These are phyloP conservation scores for Luzula sylvatica DNA, from an alignment of 176 grass and related monocot species.

Conservation along the genomic window DNA sequence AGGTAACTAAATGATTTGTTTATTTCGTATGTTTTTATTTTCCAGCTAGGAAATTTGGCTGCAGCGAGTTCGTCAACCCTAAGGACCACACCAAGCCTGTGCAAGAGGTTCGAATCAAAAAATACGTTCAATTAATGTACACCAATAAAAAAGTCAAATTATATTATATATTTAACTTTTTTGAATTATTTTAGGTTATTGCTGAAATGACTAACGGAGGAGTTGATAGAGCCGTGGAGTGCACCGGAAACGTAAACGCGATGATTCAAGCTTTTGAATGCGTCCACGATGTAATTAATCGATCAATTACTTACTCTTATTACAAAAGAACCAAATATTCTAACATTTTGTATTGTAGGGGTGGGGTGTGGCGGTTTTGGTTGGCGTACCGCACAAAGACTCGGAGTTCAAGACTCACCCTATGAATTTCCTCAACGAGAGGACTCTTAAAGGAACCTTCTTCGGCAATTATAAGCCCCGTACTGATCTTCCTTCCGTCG, in stretches of 20 bases:
- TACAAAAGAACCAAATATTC: neutral
- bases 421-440: slow-evolving; percentile 67
- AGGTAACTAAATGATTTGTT: neutral
- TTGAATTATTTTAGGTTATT: slow-evolving; percentile 34
- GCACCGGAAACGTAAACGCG: slow-evolving; percentile 65
- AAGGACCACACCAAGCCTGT: slow-evolving; percentile 52
- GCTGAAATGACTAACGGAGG: slow-evolving; percentile 82
- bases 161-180: too few species aligned
- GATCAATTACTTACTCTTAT: neutral
- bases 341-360: slow-evolving; percentile 32
- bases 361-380: slow-evolving; percentile 78
- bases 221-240: slow-evolving; percentile 57
- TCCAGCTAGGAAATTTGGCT: slow-evolving; percentile 76
- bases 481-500: slow-evolving; percentile 57
- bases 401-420: slow-evolving; percentile 67
- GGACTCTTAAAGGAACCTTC: slow-evolving; percentile 83
- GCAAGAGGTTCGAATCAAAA: slow-evolving; percentile 36
- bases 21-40: neutral
- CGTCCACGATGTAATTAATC: slow-evolving; percentile 59
- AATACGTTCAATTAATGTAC: neutral
- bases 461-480: slow-evolving; percentile 77
- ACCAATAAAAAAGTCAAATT: too few species aligned
- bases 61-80: slow-evolving; percentile 86
- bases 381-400: slow-evolving; percentile 68
- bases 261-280: slow-evolving; percentile 86